These are phyloP conservation scores for Dentipellis sp. DNA, from an alignment of 768 basidiomycete species.

Conservation along the genomic window DNA sequence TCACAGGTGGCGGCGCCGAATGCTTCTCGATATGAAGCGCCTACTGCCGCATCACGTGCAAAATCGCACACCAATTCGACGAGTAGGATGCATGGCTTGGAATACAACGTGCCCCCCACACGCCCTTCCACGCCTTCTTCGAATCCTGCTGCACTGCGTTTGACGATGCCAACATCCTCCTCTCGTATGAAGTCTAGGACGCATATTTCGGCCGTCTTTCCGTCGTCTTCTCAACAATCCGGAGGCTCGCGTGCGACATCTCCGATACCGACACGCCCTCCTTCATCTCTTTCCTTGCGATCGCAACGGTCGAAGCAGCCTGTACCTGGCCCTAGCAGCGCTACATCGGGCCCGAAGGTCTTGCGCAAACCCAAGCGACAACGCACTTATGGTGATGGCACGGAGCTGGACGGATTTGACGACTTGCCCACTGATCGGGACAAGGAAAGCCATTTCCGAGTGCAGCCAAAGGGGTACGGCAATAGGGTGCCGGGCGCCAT, in stretches of 20 bases:
- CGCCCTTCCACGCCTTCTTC: constrained; percentile 75
- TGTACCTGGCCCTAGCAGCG: constrained; percentile 24
- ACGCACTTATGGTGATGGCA: constrained; percentile 76
- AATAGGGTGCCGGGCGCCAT: constrained; percentile 53
- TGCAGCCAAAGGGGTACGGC: constrained; percentile 62
- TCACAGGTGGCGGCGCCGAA: constrained; percentile 28
- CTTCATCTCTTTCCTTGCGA: constrained; percentile 43
- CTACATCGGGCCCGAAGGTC: constrained; percentile 51
- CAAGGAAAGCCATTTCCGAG: constrained; percentile 64
- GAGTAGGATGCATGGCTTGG: constrained; percentile 45
- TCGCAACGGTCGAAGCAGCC: constrained; percentile 21
- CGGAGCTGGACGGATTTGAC: constrained; percentile 81
- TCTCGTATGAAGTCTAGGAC: constrained; percentile 68
- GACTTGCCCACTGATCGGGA: constrained; percentile 84
- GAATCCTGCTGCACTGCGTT: constrained; percentile 65
- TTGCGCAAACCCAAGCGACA: constrained; percentile 71
- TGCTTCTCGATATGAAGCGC: constrained; percentile 56
- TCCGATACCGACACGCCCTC: constrained; percentile 46
- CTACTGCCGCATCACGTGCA: constrained; percentile 76
- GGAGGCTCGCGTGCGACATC: constrained; percentile 42
- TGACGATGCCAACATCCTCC: constrained; percentile 79
- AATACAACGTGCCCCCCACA: constrained; percentile 66
- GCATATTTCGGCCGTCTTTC: constrained; percentile 70
- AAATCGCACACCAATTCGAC: constrained; percentile 61
- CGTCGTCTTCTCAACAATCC: constrained; percentile 22